Evolutionary conservation across 345 rosid genomes (phyloP).

Genomic region (Lenwebbia sp.): DNA sequence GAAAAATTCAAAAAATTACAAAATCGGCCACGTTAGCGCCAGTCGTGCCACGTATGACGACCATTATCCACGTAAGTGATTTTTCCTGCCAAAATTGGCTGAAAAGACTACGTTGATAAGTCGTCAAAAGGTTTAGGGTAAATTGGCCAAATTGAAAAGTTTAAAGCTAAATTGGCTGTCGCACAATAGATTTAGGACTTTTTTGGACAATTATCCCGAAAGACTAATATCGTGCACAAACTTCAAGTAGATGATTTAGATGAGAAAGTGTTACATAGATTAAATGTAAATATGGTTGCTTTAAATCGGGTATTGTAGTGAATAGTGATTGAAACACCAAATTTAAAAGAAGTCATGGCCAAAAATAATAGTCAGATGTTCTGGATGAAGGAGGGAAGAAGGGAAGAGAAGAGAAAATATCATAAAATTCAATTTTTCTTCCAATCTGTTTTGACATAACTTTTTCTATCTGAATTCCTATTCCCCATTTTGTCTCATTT

Average conservation of each 20-base stretch:
- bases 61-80: background rate
- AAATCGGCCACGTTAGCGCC: background rate
- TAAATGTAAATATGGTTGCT: background rate
- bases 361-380: background rate
- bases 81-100: background rate
- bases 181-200: background rate
- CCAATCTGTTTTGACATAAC: background rate
- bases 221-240: background rate
- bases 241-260: background rate
- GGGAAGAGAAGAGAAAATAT: background rate
- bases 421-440: background rate
- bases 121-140: background rate
- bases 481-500: background rate
- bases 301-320: background rate
- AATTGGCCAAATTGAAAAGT: background rate
- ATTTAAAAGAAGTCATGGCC: background rate
- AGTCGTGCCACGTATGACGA: accelerated
- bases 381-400: background rate
- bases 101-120: background rate
- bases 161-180: background rate
- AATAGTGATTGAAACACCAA: background rate
- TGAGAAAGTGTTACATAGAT: background rate
- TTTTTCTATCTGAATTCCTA: background rate
- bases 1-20: accelerated
- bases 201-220: background rate